Percentiles rank a stretch among this genome's conserved stretches.
Conservation (phyloP, 2,329 filamentous ascomycete genomes). For the Arthrobotrys sinensis region DNA sequence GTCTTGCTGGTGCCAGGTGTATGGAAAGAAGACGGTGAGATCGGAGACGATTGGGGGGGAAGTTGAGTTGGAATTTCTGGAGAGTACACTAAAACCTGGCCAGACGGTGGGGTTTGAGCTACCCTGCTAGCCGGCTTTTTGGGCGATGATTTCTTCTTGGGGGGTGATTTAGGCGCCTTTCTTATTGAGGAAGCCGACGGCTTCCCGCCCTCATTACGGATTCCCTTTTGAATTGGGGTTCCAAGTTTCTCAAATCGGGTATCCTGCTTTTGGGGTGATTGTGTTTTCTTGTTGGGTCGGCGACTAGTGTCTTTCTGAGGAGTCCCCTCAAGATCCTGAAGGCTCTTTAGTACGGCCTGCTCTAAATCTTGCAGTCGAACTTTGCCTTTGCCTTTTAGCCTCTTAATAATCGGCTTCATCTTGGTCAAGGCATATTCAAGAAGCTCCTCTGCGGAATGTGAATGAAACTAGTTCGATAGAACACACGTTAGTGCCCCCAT, state of each 20-base stretch:
- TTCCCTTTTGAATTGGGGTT: neutral
- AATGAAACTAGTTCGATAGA: constrained; percentile 5
- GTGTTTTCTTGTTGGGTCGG: neutral
- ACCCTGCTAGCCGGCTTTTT: neutral
- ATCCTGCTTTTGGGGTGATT: constrained; percentile 24
- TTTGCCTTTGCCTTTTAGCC: constrained; percentile 30
- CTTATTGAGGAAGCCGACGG: neutral
- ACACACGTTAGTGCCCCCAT: neutral
- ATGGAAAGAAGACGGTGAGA: constrained; percentile 10
- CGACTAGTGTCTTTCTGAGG: neutral
- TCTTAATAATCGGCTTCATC: constrained; percentile 51
- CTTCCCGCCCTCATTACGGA: neutral
- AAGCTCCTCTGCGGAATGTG: constrained; percentile 33
- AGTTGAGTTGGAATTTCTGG: constrained; percentile 25
- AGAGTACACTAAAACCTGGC: constrained; percentile 39
- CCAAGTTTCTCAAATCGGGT: constrained; percentile 32
- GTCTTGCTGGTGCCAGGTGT: constrained; percentile 8
- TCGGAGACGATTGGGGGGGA: neutral
- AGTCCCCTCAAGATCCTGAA: neutral
- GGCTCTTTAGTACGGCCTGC: constrained; percentile 20
- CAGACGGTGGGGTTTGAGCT: neutral
- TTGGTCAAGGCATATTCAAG: constrained; percentile 29
- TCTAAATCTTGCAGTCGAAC: constrained; percentile 22
- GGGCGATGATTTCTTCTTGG: neutral
- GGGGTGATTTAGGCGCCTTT: neutral